These are phyloP conservation scores for Colletotrichum tropicale DNA, from an alignment of 2,329 filamentous ascomycete species.

Conservation along the genomic window DNA sequence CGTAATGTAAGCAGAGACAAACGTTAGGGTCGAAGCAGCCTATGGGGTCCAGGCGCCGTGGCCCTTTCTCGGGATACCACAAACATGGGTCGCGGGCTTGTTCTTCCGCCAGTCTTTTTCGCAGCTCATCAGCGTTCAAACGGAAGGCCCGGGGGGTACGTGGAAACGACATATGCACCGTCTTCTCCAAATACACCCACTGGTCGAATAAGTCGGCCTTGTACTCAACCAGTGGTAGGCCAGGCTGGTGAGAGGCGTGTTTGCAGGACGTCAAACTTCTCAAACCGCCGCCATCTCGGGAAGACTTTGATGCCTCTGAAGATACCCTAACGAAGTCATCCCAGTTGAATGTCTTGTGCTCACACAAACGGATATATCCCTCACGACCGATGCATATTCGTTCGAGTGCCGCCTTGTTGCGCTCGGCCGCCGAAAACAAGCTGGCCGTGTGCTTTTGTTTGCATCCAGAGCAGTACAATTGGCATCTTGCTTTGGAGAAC, in stretches of 20 bases:
- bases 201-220: not conserved
- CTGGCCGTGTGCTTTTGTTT: not conserved
- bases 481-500: not conserved
- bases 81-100: not conserved
- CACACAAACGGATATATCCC: not conserved
- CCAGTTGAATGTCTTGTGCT: not conserved
- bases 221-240: not conserved
- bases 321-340: not conserved
- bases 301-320: not conserved
- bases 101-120: not conserved
- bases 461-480: not conserved
- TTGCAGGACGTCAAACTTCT: not conserved
- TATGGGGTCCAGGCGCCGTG: not conserved
- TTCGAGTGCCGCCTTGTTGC: not conserved
- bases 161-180: not conserved
- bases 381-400: not conserved
- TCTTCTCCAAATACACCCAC: rapidly evolving
- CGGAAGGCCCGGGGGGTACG: not conserved
- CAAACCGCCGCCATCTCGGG: not conserved
- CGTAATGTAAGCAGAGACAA: not conserved
- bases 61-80: not conserved
- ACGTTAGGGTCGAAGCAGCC: not conserved
- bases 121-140: not conserved
- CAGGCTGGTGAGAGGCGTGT: not conserved
- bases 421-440: not conserved